Evolutionary conservation across 148 eudicot species (phyloP), one percentile per base, ranked within the genome.

Genomic region (Rhododendron kiyosumense): DNA sequence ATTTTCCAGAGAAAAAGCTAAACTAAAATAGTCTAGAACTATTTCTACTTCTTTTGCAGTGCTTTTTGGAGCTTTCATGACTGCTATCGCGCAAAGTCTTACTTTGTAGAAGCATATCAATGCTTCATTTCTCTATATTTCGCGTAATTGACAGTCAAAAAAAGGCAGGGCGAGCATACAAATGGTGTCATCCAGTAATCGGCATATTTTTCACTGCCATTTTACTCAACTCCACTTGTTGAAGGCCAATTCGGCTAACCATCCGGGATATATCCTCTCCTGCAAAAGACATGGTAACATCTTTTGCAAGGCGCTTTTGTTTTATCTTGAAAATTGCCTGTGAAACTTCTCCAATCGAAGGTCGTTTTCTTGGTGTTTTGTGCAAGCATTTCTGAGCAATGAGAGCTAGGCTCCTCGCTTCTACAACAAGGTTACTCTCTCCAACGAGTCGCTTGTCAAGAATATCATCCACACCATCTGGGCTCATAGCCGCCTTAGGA

Each of bases 381-480:
- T 92, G 94, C 88, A 97, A 89, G 91, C 99, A 97, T 86, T 87
- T 93, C 92, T 93, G 90, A 73, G 94, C 99, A 63, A 97, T 87
- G 83, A 78, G 90, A 18, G 98, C 96, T 74, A 97, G 89, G 86
- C 87, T 88, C 88, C 96, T 91, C 63, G 84, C 96, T 89, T 97
- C 98, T 89, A 69, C 75, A 13, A 89, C 89, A 0, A 87, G 84
- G 75, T 90, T 90, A 89, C 95, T 94, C 83, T 81, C 85, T 63
- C 95, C 99, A 7, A 77, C 87, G 14, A 97, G 92, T 85, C 87
- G 86, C 79, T 91, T 89, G 91, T 97, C 99, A 3, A 97, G 90
- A 78, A 97, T 97, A 86, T 97, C 99, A 78, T 97, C 99, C 28
- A 97, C 92, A 15, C 99, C 99, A 87, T 97, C 99, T 10, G 92